These are phyloP conservation scores for Terana coerulea DNA, from an alignment of 768 basidiomycete genomes.

Conservation along the genomic window DNA sequence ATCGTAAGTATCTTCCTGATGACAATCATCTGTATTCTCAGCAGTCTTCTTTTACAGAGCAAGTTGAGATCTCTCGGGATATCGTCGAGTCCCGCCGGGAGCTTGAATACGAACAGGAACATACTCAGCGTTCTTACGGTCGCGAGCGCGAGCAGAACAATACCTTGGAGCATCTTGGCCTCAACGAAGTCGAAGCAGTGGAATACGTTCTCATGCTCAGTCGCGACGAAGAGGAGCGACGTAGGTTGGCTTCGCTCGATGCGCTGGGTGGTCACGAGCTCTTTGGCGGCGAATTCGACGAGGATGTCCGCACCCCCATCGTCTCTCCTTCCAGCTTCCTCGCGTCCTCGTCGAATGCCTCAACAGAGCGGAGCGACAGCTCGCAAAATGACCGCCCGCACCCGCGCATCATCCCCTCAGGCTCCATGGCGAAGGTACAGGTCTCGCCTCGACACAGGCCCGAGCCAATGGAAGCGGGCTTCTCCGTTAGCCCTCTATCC, in stretches of 20 bases:
- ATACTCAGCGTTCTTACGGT: conserved; percentile 34
- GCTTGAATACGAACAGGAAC: conserved; percentile 46
- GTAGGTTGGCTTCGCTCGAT: conserved; percentile 15
- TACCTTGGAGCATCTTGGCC: conserved; percentile 57
- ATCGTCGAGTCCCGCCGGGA: conserved; percentile 56
- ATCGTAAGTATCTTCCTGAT: conserved; percentile 26
- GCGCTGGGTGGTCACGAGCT: conserved; percentile 45
- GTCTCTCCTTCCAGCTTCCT: conserved; percentile 15
- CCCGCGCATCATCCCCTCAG: conserved; percentile 27
- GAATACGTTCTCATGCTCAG: conserved; percentile 85
- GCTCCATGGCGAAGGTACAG: conserved; percentile 51
- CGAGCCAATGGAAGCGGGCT: conserved; percentile 57
- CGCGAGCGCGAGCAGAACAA: conserved; percentile 56
- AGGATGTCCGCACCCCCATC: conserved; percentile 28
- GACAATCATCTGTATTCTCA: background rate
- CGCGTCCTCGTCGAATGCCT: conserved; percentile 7
- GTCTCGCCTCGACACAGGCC: conserved; percentile 45
- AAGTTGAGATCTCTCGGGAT: conserved; percentile 57
- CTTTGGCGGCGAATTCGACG: conserved; percentile 53
- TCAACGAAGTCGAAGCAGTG: conserved; percentile 70
- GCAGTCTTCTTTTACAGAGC: conserved; percentile 38
- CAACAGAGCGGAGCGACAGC: conserved; percentile 21
- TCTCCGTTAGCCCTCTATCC: conserved; percentile 18
- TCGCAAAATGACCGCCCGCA: background rate
- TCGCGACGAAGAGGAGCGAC: conserved; percentile 60